These are phyloP conservation scores for Yamadazyma trypodendri DNA, from an alignment of 1,139 yeast genomes.

Conservation along the genomic window DNA sequence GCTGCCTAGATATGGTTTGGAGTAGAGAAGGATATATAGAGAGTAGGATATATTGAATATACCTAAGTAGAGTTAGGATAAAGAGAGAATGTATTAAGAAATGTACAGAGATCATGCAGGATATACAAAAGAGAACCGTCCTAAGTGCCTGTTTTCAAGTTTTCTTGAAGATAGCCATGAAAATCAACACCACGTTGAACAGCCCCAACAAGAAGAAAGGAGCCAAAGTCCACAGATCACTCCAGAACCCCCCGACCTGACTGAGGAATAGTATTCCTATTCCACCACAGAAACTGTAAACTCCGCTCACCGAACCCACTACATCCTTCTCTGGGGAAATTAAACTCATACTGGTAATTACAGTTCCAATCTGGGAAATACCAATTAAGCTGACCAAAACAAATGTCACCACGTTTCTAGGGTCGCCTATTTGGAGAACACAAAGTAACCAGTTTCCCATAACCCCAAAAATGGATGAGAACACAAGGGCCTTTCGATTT, in stretches of 20 bases:
- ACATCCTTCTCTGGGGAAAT: constrained; percentile 29
- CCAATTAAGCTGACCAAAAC: constrained; percentile 35
- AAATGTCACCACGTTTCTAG: constrained; percentile 33
- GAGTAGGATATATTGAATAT: not conserved
- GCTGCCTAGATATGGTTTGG: constrained; percentile 1
- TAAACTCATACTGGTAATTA: constrained; percentile 50
- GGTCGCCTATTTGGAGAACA: constrained; percentile 26
- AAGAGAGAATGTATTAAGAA: no score
- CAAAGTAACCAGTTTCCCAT: constrained; percentile 35
- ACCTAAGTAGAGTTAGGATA: no score
- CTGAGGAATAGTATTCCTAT: constrained; percentile 63
- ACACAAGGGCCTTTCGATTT: constrained; percentile 21
- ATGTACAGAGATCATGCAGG: no score
- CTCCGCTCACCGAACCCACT: constrained; percentile 69
- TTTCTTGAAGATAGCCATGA: no score
- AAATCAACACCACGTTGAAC: constrained; percentile 28
- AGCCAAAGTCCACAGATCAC: constrained; percentile 57
- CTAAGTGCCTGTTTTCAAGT: no score
- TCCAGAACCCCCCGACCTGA: constrained; percentile 59
- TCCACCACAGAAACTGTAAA: constrained; percentile 66
- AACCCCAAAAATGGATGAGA: constrained; percentile 43
- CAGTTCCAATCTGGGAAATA: constrained; percentile 54
- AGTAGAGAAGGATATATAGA: not conserved
- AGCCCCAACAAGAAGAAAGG: constrained; percentile 58
- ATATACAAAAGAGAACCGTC: no score